Conservation (phyloP, 2,329 filamentous ascomycete species). For the Helotiales sp. region DNA sequence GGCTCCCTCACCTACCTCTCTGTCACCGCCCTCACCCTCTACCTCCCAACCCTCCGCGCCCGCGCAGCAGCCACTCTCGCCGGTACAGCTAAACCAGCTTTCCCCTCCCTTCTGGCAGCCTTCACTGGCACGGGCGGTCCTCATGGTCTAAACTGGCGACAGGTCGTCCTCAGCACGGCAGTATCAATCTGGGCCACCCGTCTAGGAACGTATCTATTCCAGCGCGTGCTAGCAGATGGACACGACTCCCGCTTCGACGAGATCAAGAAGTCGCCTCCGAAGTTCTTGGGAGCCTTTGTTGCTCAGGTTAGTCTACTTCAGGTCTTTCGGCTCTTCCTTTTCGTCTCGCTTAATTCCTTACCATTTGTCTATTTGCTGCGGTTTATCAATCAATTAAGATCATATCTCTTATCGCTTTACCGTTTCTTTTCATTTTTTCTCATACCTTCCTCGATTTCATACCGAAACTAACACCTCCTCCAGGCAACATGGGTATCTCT, state of each 20-base stretch:
- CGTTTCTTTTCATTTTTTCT: no score
- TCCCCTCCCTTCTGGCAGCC: slow-evolving; percentile 53
- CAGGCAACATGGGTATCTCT: slow-evolving; percentile 72
- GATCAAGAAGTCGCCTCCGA: slow-evolving; percentile 56
- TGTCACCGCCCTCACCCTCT: slow-evolving; percentile 65
- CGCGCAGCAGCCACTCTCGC: slow-evolving; percentile 52
- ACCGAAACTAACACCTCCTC: slow-evolving; percentile 25
- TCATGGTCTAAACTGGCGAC: slow-evolving; percentile 64
- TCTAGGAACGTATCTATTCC: slow-evolving; percentile 68
- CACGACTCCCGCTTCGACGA: slow-evolving; percentile 63
- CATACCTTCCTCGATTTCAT: no score
- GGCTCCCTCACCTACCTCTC: slow-evolving; percentile 70
- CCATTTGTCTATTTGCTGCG: not conserved
- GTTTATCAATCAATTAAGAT: no score
- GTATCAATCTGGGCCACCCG: slow-evolving; percentile 67
- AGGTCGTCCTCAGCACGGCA: slow-evolving; percentile 57
- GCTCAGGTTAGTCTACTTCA: slow-evolving; percentile 55
- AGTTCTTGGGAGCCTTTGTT: slow-evolving; percentile 60
- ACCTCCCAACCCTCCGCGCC: slow-evolving; percentile 63
- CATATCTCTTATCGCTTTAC: no score
- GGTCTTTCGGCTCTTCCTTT: no score
- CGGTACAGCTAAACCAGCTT: slow-evolving; percentile 48
- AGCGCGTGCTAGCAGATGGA: slow-evolving; percentile 62
- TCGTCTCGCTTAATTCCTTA: no score
- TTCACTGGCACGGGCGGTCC: slow-evolving; percentile 49